phyloP scores from a whole-genome alignment of 2,329 filamentous ascomycete species.

The Hypoxylon sp. region DNA sequence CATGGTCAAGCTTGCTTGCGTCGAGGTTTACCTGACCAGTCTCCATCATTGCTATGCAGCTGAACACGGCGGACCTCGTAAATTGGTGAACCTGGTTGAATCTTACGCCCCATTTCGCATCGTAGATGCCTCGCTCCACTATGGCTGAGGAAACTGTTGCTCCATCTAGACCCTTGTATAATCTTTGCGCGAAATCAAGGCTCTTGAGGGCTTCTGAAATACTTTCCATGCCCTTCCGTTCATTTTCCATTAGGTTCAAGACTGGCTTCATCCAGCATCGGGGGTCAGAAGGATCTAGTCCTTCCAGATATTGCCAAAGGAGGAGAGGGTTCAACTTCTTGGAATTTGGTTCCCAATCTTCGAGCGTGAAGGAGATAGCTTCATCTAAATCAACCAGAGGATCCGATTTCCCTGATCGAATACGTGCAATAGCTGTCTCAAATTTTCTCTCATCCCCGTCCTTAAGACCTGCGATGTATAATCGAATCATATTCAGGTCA shows the following conservation, averaged over 20 bases:
- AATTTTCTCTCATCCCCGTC: not conserved
- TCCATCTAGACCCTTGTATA: not conserved
- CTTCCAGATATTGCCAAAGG: constrained; percentile 1
- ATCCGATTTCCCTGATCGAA: not conserved
- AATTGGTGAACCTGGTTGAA: not conserved
- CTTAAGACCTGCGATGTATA: not conserved
- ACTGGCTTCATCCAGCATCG: not conserved
- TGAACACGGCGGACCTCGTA: not conserved
- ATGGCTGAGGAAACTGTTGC: not conserved
- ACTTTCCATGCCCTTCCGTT: not conserved
- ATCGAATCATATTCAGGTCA: not conserved
- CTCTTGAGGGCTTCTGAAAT: not conserved
- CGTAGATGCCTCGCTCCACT: constrained; percentile 1
- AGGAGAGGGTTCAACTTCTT: constrained; percentile 1
- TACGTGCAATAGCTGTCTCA: not conserved
- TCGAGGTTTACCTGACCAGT: constrained; percentile 3
- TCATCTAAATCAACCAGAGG: not conserved
- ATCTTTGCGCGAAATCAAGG: not conserved
- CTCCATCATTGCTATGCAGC: constrained; percentile 10
- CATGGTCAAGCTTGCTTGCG: not conserved
- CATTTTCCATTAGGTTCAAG: not conserved
- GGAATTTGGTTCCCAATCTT: not conserved
- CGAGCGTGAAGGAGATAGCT: not conserved
- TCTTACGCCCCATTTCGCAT: not conserved
- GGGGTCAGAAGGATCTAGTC: not conserved